Percentiles rank a stretch among this genome's conserved stretches.
Evolutionary conservation across 1,139 yeast genomes (phyloP).

Genomic region (Candida tunisiensis): DNA sequence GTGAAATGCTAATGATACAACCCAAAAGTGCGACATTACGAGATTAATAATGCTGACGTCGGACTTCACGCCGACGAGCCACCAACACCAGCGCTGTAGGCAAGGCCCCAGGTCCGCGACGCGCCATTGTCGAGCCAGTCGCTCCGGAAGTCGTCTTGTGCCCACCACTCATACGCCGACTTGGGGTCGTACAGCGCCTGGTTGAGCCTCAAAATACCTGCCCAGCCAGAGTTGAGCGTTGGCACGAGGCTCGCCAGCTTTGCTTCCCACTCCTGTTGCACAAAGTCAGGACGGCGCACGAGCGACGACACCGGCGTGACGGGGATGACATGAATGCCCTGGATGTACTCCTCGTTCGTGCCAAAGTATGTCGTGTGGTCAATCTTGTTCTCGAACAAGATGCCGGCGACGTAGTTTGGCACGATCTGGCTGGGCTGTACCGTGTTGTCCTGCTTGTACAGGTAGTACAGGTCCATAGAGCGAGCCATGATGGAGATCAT

Average conservation of each 20-base stretch:
- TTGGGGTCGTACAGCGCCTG: conserved; percentile 61
- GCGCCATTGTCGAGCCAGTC: conserved; percentile 70
- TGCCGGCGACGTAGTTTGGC: conserved; percentile 59
- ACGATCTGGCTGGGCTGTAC: conserved; percentile 41
- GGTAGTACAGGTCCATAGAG: conserved; percentile 47
- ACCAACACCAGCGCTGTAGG: conserved; percentile 47
- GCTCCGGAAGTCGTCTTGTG: conserved; percentile 26
- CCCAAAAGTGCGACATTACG: no score
- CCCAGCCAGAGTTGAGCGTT: conserved; percentile 65
- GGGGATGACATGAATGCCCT: conserved; percentile 92
- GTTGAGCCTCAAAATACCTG: conserved; percentile 65
- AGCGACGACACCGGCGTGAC: conserved; percentile 70
- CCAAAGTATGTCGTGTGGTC: conserved; percentile 92
- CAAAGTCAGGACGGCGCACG: conserved; percentile 52
- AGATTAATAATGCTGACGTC: no score
- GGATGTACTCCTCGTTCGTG: conserved; percentile 58
- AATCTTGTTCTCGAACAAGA: conserved; percentile 66
- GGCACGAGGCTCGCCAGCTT: conserved; percentile 33
- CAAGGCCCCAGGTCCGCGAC: conserved; percentile 77
- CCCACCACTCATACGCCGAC: conserved; percentile 52
- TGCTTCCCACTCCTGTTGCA: conserved; percentile 64
- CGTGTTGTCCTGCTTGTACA: conserved; percentile 36
- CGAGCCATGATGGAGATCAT: conserved; percentile 52
- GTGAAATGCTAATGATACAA: no score
- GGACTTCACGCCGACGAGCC: conserved; percentile 4